Evolutionary conservation across 805 yeast genomes (phyloP).

Genomic region (Isabelozyma rhagii): DNA sequence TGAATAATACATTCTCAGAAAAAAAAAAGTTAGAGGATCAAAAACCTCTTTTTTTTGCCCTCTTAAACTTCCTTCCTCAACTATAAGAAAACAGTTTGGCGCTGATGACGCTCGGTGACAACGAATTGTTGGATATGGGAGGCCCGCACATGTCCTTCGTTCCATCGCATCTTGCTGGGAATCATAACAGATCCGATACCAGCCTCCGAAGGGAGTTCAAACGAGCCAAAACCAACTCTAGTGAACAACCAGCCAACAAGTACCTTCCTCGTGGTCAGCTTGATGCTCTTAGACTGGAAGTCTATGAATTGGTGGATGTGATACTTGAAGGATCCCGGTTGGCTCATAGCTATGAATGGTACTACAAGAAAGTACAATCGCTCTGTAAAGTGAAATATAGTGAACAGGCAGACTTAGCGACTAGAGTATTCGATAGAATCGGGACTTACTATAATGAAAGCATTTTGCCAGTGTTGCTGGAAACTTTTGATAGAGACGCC

Average conservation of each 20-base stretch:
- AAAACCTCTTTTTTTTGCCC: neutral
- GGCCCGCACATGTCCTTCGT: neutral
- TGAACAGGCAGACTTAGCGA: conserved; percentile 29
- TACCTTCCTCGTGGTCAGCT: neutral
- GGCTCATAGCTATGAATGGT: conserved; percentile 17
- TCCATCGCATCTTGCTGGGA: conserved; percentile 12
- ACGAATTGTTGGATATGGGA: conserved; percentile 1
- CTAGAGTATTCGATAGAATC: neutral
- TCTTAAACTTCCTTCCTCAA: neutral
- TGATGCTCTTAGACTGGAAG: conserved; percentile 8
- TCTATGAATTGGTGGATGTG: conserved; percentile 13
- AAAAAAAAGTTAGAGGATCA: too few relatives aligned
- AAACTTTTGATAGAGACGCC: neutral
- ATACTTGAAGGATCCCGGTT: conserved; percentile 14
- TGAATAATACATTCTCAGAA: neutral
- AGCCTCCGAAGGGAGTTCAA: conserved; percentile 7
- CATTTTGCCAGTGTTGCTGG: neutral
- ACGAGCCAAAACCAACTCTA: conserved; percentile 14
- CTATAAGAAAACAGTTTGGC: too few relatives aligned
- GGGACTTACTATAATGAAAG: neutral
- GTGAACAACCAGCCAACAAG: neutral
- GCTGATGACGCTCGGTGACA: neutral
- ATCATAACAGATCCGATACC: conserved; percentile 2
- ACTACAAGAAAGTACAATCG: conserved; percentile 27
- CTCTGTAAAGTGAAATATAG: conserved; percentile 28